Evolutionary conservation across 2,329 filamentous ascomycete genomes (phyloP), one percentile per base, ranked within the genome.

Genomic region (Neofusicoccum cordaticola): DNA sequence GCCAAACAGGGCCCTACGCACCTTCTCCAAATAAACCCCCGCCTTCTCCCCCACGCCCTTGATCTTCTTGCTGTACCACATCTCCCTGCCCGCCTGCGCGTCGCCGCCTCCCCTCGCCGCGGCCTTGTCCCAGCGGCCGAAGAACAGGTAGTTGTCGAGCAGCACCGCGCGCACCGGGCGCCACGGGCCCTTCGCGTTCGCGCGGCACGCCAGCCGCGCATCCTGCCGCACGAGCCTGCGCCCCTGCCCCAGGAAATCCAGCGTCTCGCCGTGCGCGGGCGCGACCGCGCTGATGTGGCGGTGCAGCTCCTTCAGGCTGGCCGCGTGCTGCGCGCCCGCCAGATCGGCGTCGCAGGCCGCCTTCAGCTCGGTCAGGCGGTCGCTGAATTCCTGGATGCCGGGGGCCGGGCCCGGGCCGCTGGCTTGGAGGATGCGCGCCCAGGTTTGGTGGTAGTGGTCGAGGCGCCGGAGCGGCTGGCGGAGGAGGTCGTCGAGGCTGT

Each of bases 81-180:
- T 15, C 47, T 48, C 11, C 2, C 51, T 13, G 3, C 17, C 51
- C 39, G n/a, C 4, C 19, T 42, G 12, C 51, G 31, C 3, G 11
- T 41, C 4, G 31, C 37, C 2, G 11, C 37, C 52, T 17, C 15
- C 35, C 51, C 2, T 3, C 17, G 35, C 15, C 15, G 7, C 70
- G 3, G 65, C 68, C 13, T 68, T 45, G 35, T 74, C 74, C 15
- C 69, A 47, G 47, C 69, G 71, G 5, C 71, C 74, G 70, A 72
- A 75, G 4, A 75, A 60, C 8, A 75, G 58, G 44, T 65, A 71
- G 47, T 75, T 73, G 35, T 76, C 72, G 2, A 76, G 62, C n/a
- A 75, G 64, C 15, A 74, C 65, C 12, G 65, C 69, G 19, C 74
- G 69, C 1, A 74, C 67, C 44, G 69, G 41, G 15, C 67, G 62